Base-by-base conservation (phyloP, 2,329 filamentous ascomycete species). In the Hansfordia pulvinata region DNA sequence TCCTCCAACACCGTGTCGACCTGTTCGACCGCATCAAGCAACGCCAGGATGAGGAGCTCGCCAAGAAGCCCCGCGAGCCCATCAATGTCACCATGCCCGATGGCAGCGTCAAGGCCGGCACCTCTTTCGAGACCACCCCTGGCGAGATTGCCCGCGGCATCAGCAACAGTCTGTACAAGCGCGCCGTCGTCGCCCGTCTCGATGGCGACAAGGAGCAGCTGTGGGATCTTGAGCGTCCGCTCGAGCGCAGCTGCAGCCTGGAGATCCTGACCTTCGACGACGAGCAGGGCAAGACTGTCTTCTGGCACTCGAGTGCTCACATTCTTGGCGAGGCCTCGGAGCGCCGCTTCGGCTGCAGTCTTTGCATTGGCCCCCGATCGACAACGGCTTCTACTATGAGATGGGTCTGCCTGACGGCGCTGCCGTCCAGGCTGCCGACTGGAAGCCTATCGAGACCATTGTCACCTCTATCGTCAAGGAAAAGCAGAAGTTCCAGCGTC, bases 301-400 rank as follows among this genome's bases (percentile, higher is more conserved):
- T 94, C 60, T 98, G 88, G 88, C 90, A 96, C 56, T 93, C 84
- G 12, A 88, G 79, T 43, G 90, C 90, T 23, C 90, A 98, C 52
- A 77, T 93, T 37, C 71, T 98, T n/a, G 90, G 90, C 40, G 90
- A 96, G 56, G 86, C 86, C 33, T 81, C 79, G 26, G 90, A 98
- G 57, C 71, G 80, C 46, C 71, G 85, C 43, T 98, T 85, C 48
- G 83, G 85, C 33, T 94, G 88, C 57, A 77, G 82, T 42, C 70
- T 94, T 23, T 94, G 85, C 53, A 92, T 94, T 49, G 90, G 90
- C 14, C 90, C 18, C 90, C 84, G 8, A 85, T 88, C 23, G 74
- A 85, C 28, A 78, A 86, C 52, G 88, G 85, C 20, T 94, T 93
- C 64, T 94, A 93, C 66, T 96, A 94, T 55, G 84, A 96, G 56